Evolutionary conservation across 768 basidiomycete species (phyloP).

Genomic region (Tricholoma flavovirens): DNA sequence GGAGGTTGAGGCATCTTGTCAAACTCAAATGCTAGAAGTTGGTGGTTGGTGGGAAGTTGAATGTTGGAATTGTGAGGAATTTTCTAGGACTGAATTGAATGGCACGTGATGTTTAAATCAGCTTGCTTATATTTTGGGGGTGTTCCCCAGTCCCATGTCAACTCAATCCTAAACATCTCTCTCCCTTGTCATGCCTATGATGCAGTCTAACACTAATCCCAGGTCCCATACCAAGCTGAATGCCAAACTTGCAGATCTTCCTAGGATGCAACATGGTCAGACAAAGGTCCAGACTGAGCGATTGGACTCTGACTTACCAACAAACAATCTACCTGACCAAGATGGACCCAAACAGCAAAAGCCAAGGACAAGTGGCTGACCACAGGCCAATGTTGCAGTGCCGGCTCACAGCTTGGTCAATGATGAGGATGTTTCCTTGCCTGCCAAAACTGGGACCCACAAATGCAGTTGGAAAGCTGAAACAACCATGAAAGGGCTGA

Average conservation of each 20-base stretch:
- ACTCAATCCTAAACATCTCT: not conserved
- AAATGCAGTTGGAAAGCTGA: not conserved
- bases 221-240: not conserved
- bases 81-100: not conserved
- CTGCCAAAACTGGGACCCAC: not conserved
- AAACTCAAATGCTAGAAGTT: not conserved
- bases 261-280: conserved; percentile 1
- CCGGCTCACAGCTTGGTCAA: not conserved
- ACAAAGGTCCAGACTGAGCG: not conserved
- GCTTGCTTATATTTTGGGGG: not conserved
- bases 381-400: not conserved
- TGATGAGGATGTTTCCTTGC: not conserved
- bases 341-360: not conserved
- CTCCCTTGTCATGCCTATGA: not conserved
- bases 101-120: not conserved
- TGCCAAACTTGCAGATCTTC: not conserved
- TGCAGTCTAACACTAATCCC: not conserved
- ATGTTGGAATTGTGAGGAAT: not conserved
- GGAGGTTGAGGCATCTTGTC: not conserved
- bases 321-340: not conserved
- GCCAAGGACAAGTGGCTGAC: not conserved
- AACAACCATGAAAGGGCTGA: not conserved
- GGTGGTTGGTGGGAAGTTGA: not conserved
- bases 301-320: not conserved
- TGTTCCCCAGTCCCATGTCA: not conserved